These are phyloP conservation scores for Arthonia radiata DNA, from an alignment of 495 filamentous ascomycete genomes.

Conservation along the genomic window DNA sequence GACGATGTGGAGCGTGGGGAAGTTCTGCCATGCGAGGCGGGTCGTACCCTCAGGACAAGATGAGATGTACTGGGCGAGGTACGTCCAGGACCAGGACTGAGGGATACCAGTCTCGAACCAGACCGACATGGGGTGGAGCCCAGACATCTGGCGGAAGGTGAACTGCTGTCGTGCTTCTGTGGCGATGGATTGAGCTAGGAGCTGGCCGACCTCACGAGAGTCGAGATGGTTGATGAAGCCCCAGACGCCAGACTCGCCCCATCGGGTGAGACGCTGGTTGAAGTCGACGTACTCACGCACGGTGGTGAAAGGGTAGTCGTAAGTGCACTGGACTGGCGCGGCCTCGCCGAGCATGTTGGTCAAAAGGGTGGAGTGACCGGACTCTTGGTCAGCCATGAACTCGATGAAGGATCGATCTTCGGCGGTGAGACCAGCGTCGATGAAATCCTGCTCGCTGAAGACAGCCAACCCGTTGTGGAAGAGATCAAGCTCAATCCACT, in stretches of 20 bases:
- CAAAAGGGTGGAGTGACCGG: conserved; percentile 55
- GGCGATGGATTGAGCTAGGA: conserved; percentile 53
- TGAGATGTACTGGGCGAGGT: conserved; percentile 64
- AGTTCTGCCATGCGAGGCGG: conserved; percentile 70
- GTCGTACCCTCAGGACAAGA: conserved; percentile 53
- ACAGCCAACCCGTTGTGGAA: conserved; percentile 56
- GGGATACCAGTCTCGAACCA: conserved; percentile 67
- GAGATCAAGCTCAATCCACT: conserved; percentile 72
- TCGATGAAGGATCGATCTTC: conserved; percentile 48
- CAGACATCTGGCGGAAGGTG: conserved; percentile 69
- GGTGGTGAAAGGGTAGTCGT: conserved; percentile 59
- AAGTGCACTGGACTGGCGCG: conserved; percentile 53
- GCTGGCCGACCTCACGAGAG: conserved; percentile 43
- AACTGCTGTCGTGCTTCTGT: conserved; percentile 76
- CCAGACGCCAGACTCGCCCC: conserved; percentile 61
- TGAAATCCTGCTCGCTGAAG: conserved; percentile 49
- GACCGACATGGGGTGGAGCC: conserved; percentile 62
- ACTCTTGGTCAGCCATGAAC: conserved; percentile 72
- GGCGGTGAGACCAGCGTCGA: conserved; percentile 34
- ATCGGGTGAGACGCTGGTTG: conserved; percentile 63
- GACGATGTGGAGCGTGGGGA: conserved; percentile 44
- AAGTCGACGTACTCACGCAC: conserved; percentile 69
- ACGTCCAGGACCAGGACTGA: conserved; percentile 71
- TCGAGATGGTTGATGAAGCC: conserved; percentile 56
- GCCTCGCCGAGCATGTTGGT: conserved; percentile 57